phyloP scores from a whole-genome alignment of 257 asterid species.

The Orobanche coerulescens region DNA sequence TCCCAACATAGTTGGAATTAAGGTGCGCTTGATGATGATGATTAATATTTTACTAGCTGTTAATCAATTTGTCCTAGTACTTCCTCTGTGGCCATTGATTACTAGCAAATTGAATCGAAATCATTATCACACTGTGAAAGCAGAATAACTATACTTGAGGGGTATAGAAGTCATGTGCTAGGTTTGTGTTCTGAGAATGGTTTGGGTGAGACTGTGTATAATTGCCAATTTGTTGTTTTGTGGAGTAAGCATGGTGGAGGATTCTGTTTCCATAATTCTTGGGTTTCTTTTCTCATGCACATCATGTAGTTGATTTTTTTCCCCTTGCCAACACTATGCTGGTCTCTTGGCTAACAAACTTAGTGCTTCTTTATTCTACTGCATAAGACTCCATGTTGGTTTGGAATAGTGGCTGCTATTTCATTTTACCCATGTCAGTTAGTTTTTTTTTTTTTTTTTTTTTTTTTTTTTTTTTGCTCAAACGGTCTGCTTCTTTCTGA shows the following conservation, averaged over 20 bases:
- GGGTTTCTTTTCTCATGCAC: not conserved
- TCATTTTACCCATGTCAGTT: not conserved
- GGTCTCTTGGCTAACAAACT: not conserved
- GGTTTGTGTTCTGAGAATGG: not conserved
- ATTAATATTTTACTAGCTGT: not conserved
- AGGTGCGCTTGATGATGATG: no score
- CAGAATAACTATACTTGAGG: not conserved
- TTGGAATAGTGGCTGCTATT: not conserved
- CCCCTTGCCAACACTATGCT: not conserved
- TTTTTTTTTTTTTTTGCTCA: not conserved
- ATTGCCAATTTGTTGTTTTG: not conserved
- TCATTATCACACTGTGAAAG: not conserved
- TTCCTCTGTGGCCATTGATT: not conserved
- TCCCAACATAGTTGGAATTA: no score
- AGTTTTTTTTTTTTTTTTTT: no score
- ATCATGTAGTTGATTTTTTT: not conserved
- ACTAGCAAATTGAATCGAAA: not conserved
- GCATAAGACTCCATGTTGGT: not conserved
- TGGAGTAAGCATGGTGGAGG: not conserved
- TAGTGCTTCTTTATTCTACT: not conserved
- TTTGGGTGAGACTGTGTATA: conserved; percentile 9
- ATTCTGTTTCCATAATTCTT: not conserved
- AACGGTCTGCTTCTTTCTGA: not conserved
- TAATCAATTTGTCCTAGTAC: conserved; percentile 1
- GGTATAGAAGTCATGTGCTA: not conserved